Conservation (phyloP, 2,329 filamentous ascomycete species). For the Microascus cirrosus region DNA sequence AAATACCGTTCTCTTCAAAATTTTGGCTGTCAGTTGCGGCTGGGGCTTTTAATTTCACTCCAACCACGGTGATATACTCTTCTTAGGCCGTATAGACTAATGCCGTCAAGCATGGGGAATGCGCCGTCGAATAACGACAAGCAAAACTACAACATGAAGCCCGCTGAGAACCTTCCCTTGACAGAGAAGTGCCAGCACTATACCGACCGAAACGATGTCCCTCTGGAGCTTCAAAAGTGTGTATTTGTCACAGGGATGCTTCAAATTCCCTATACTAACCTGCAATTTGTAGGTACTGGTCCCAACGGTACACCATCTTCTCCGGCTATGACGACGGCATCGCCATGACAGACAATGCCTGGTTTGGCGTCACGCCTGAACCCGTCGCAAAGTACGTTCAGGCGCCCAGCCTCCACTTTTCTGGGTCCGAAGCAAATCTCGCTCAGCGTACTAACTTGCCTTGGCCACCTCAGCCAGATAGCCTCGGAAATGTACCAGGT, state of each 20-base stretch:
- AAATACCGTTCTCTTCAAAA: neutral
- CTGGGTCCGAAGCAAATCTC: neutral
- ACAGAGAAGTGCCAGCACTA: conserved; percentile 68
- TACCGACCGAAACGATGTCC: conserved; percentile 56
- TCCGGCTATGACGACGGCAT: conserved; percentile 78
- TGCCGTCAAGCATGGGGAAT: neutral
- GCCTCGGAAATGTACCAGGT: conserved; percentile 57
- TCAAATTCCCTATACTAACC: neutral
- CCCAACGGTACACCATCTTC: conserved; percentile 81
- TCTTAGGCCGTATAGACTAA: neutral
- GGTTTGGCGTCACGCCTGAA: conserved; percentile 96
- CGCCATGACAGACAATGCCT: conserved; percentile 83
- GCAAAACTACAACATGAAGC: conserved; percentile 20
- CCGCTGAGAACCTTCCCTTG: conserved; percentile 34
- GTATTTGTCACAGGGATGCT: conserved; percentile 9
- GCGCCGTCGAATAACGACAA: neutral
- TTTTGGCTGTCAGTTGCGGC: neutral
- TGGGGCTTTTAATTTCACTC: neutral
- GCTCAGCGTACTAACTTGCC: conserved; percentile 2
- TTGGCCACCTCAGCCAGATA: conserved; percentile 39
- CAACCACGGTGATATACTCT: neutral
- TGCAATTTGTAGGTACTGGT: conserved; percentile 60
- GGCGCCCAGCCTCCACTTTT: conserved; percentile 2
- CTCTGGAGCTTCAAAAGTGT: conserved; percentile 76
- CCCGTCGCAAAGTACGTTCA: conserved; percentile 65